Evolutionary conservation across 2,329 filamentous ascomycete genomes (phyloP), one percentile per base, ranked within the genome.

Genomic region (Trichoderma arundinaceum): DNA sequence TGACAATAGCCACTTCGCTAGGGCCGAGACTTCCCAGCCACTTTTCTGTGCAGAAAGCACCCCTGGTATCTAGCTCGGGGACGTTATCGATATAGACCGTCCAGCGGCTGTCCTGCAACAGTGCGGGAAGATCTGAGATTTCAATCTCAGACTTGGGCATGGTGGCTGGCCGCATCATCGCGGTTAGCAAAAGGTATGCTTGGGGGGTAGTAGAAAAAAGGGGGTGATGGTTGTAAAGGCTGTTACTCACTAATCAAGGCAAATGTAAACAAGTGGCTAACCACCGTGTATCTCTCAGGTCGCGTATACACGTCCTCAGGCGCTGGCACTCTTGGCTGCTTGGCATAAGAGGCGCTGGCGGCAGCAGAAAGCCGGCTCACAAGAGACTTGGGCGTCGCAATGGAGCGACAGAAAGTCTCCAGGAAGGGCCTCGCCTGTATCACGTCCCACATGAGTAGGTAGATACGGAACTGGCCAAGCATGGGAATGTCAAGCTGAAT

Each of bases 401-500:
- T 80, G 9, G 83, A 78, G 32, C 81, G 77, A 70, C 85, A 89
- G 46, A 92, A 82, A 0, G 80, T 81, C 7, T 84, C 79, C 28
- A 92, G 79, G 76, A 91, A 91, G 1, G 79, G 77, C 62, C 79
- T 79, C 3, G 83, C 82, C 38, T 81, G 75, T 63, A 82, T 80
- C 2, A 92, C 80, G 71, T 91, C 83, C 72, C 85, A 86, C 67
- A 87, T 84, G 67, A 94, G 84, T 67, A 93, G 83, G 75, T 91
- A 92, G 52, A 92, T 84, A 56, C 89, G 85, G 79, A 93, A 94
- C 72, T 94, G 91, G 32, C 90, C 88, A 6, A 93, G 80, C 76
- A 92, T 85, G 1, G 91, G 91, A 51, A 93, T 91, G 72, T 93
- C 91, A 6, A 92, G 85, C 74, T 94, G 90, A 33, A 93, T 80